Percentiles rank a stretch among this genome's conserved stretches.
phyloP scores from a whole-genome alignment of 371 early-diverging fungal species.

The Actinomortierella ambigua region DNA sequence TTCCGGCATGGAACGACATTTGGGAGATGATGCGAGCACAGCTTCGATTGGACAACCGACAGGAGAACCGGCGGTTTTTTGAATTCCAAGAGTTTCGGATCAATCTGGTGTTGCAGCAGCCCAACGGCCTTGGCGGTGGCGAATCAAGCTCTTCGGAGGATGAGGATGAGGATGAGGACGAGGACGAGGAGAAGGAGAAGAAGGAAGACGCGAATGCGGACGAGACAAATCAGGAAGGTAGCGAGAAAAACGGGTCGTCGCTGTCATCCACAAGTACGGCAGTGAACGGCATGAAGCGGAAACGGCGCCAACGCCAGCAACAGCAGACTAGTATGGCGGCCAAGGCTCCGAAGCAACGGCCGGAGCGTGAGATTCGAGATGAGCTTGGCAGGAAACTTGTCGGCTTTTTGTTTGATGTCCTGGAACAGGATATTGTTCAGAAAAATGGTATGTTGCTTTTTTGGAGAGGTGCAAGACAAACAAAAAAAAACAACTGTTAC shows the following conservation, averaged over 20 bases:
- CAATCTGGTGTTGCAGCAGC: constrained; percentile 12
- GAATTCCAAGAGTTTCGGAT: constrained; percentile 29
- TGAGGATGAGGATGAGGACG: too few relatives aligned
- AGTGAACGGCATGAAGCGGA: too few relatives aligned
- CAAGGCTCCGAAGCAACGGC: constrained; percentile 1
- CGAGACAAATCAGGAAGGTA: too few relatives aligned
- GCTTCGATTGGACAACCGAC: constrained; percentile 27
- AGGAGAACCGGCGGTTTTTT: constrained; percentile 25
- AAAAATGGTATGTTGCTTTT: constrained; percentile 19
- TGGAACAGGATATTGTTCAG: constrained; percentile 32
- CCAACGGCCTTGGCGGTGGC: too few relatives aligned
- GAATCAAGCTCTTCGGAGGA: too few relatives aligned
- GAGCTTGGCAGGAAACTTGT: constrained; percentile 32
- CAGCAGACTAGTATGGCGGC: neutral
- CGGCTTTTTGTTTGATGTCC: constrained; percentile 19
- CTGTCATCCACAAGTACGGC: too few relatives aligned
- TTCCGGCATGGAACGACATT: constrained; percentile 33
- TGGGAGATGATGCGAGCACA: constrained; percentile 38
- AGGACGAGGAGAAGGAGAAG: too few relatives aligned
- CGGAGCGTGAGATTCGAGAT: constrained; percentile 26
- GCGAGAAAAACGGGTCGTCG: too few relatives aligned
- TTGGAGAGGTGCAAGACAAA: too few relatives aligned
- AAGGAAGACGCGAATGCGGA: too few relatives aligned
- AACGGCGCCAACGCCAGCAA: neutral
- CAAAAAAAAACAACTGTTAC: too few relatives aligned